Percentiles rank a stretch among this genome's conserved stretches.
Conservation (phyloP, 1,284 basidiomycete genomes). For the Moesziomyces sp. region DNA sequence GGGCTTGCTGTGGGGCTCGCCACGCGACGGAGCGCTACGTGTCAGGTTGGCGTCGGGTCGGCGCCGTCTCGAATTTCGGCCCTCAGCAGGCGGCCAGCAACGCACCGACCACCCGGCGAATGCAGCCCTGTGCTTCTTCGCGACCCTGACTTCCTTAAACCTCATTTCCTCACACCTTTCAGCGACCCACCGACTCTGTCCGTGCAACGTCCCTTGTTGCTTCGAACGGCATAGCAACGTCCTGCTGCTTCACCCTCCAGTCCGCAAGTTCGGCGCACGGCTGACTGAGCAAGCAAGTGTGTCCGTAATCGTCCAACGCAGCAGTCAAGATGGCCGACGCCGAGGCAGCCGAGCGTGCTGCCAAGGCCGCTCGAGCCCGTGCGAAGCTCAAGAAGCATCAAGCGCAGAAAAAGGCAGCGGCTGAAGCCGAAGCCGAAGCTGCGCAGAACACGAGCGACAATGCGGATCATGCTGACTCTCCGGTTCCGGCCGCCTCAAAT, state of each 20-base stretch:
- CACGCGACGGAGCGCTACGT: neutral
- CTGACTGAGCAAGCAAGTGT: too few species aligned
- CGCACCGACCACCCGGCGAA: neutral
- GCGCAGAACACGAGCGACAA: slow-evolving; percentile 9
- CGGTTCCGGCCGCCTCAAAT: slow-evolving; percentile 11
- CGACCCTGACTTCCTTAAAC: neutral
- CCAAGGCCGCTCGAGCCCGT: slow-evolving; percentile 51
- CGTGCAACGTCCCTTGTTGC: neutral
- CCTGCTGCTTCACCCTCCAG: too few species aligned
- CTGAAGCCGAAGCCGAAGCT: slow-evolving; percentile 30
- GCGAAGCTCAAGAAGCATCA: slow-evolving; percentile 57
- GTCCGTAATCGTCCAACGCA: neutral
- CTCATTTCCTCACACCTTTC: neutral
- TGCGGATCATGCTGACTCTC: slow-evolving; percentile 1
- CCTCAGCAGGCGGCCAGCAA: neutral
- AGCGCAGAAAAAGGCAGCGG: slow-evolving; percentile 51
- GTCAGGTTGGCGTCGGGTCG: neutral
- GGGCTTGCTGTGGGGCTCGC: neutral
- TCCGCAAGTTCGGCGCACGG: too few species aligned
- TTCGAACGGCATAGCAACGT: too few species aligned
- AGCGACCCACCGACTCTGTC: neutral
- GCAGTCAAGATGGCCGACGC: slow-evolving; percentile 42
- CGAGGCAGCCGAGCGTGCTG: slow-evolving; percentile 51
- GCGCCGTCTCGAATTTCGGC: neutral
- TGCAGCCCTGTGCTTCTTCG: neutral